phyloP scores from a whole-genome alignment of 1,139 yeast species.

The Debaryomyces sp. region DNA sequence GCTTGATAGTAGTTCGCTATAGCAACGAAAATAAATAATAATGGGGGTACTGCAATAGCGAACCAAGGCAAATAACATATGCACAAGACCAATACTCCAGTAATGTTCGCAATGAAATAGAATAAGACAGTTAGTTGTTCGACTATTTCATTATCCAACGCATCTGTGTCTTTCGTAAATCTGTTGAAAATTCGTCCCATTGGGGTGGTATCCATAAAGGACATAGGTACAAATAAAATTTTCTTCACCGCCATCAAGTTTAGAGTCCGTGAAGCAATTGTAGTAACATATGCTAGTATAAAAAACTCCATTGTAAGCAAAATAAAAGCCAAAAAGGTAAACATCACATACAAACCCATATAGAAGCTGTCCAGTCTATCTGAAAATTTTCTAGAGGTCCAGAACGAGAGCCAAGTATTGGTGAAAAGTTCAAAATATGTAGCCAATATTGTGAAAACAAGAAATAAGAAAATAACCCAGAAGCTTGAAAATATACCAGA shows the following conservation, averaged over 20 bases:
- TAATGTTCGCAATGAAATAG: conserved; percentile 53
- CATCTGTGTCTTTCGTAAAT: conserved; percentile 82
- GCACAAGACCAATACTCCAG: conserved; percentile 68
- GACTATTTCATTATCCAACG: conserved; percentile 73
- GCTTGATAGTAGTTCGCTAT: conserved; percentile 60
- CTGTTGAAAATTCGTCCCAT: conserved; percentile 62
- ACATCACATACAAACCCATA: conserved; percentile 70
- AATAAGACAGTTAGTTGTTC: conserved; percentile 57
- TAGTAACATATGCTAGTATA: conserved; percentile 52
- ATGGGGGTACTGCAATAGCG: conserved; percentile 67
- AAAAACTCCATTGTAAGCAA: conserved; percentile 47
- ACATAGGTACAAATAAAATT: conserved; percentile 57
- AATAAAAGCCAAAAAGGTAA: conserved; percentile 43
- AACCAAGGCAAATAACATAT: conserved; percentile 73
- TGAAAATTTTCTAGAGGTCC: conserved; percentile 65
- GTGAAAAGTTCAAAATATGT: conserved; percentile 67
- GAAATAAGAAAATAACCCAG: conserved; percentile 19
- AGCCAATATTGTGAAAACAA: conserved; percentile 32
- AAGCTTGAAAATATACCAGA: conserved; percentile 44
- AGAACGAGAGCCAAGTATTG: conserved; percentile 83
- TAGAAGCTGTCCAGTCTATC: conserved; percentile 55
- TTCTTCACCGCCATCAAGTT: conserved; percentile 44
- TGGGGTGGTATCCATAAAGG: conserved; percentile 62
- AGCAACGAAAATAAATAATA: conserved; percentile 47
- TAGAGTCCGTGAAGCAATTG: conserved; percentile 47